These are phyloP conservation scores for Trichoderma brevicompactum DNA, from an alignment of 2,329 filamentous ascomycete species.

Conservation along the genomic window DNA sequence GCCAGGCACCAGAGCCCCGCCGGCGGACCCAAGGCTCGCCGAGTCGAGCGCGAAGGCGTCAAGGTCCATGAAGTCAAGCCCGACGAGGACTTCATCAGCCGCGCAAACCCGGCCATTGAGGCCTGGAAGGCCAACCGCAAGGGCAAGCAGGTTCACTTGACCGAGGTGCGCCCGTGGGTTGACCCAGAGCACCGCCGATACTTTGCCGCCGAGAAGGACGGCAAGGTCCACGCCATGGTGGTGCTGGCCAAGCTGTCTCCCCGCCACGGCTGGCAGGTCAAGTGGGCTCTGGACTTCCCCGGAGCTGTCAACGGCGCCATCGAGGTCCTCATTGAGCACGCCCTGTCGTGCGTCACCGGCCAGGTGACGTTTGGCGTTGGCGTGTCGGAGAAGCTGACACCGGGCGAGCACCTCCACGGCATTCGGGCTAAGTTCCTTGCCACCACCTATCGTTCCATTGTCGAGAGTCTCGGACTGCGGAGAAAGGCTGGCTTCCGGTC, in stretches of 20 bases:
- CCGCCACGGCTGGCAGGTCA: slow-evolving; percentile 87
- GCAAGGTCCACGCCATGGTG: slow-evolving; percentile 75
- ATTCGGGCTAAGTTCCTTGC: slow-evolving; percentile 79
- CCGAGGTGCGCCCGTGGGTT: slow-evolving; percentile 86
- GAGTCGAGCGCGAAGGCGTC: slow-evolving; percentile 81
- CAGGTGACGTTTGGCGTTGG: slow-evolving; percentile 86
- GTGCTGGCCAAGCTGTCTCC: slow-evolving; percentile 81
- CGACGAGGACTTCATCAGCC: slow-evolving; percentile 70
- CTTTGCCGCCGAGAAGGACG: slow-evolving; percentile 77
- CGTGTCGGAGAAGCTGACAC: slow-evolving; percentile 72
- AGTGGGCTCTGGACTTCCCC: slow-evolving; percentile 95
- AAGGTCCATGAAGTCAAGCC: slow-evolving; percentile 74
- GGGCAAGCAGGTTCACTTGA: slow-evolving; percentile 85
- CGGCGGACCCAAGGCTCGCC: slow-evolving; percentile 74
- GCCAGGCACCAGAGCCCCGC: slow-evolving; percentile 65
- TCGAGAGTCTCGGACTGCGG: slow-evolving; percentile 79
- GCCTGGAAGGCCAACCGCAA: slow-evolving; percentile 82
- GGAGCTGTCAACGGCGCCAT: slow-evolving; percentile 84
- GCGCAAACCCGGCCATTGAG: slow-evolving; percentile 72
- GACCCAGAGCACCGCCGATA: slow-evolving; percentile 84
- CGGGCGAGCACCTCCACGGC: slow-evolving; percentile 81
- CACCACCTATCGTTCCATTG: slow-evolving; percentile 80
- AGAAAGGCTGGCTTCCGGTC: slow-evolving; percentile 88
- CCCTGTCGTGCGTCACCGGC: slow-evolving; percentile 58
- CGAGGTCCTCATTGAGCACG: slow-evolving; percentile 77